Conservation (phyloP, 2,329 filamentous ascomycete genomes). For the Monilinia polystroma region DNA sequence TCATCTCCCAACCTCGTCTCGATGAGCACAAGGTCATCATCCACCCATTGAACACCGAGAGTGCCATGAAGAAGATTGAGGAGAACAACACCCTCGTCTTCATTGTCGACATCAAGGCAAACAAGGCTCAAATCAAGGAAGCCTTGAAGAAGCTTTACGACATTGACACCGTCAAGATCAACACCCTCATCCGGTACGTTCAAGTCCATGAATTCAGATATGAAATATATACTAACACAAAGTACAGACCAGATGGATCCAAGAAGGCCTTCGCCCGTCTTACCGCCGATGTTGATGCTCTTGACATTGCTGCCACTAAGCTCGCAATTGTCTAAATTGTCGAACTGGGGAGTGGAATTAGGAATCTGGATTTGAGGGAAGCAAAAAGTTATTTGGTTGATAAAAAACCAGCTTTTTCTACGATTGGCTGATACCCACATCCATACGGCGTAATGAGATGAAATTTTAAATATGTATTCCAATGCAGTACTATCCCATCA, state of each 20-base stretch:
- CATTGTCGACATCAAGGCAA: constrained; percentile 95
- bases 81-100: constrained; percentile 99
- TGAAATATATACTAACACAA: constrained; percentile 27
- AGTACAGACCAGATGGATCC: constrained; percentile 77
- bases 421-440: constrained; percentile 37
- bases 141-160: constrained; percentile 99
- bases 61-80: constrained; percentile 99
- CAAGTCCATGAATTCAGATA: neutral
- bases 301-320: constrained; percentile 99
- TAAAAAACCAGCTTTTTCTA: constrained; percentile 20
- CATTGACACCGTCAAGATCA: constrained; percentile 97
- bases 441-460: constrained; percentile 39
- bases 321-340: constrained; percentile 85
- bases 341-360: constrained; percentile 47
- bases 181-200: constrained; percentile 91
- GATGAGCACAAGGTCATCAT: constrained; percentile 98
- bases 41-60: constrained; percentile 99
- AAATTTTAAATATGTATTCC: constrained; percentile 31
- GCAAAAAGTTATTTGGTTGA: constrained; percentile 23
- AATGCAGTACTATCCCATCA: constrained; percentile 26
- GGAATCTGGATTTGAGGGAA: constrained; percentile 39
- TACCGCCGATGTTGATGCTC: constrained; percentile 93
- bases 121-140: constrained; percentile 99
- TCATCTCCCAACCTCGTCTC: constrained; percentile 84
- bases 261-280: constrained; percentile 99